Evolutionary conservation across 1,284 basidiomycete species (phyloP).

Genomic region (Fomitopsis pinicola): DNA sequence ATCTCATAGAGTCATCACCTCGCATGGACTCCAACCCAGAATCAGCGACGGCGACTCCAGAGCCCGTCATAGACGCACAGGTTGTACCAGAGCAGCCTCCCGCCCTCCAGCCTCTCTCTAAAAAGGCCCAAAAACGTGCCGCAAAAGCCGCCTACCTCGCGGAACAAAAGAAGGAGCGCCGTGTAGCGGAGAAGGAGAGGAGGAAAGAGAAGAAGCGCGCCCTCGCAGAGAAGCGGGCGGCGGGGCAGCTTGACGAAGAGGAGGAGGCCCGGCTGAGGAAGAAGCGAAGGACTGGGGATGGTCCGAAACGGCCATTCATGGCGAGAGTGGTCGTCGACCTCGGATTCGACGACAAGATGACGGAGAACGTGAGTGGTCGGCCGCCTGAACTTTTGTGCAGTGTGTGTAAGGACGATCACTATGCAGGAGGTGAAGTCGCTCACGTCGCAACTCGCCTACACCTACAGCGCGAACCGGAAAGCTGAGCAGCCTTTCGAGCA

Average conservation of each 20-base stretch:
- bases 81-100: background rate
- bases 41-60: background rate
- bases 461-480: slow-evolving; percentile 83
- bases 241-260: slow-evolving; percentile 46
- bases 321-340: slow-evolving; percentile 86
- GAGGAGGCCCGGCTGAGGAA: slow-evolving; percentile 39
- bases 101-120: slow-evolving; percentile 48
- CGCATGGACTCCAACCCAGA: background rate
- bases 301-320: slow-evolving; percentile 47
- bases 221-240: slow-evolving; percentile 49
- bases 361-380: slow-evolving; percentile 69
- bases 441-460: slow-evolving; percentile 83
- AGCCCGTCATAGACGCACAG: background rate
- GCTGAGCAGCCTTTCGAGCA: slow-evolving; percentile 66
- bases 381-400: background rate
- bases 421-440: slow-evolving; percentile 85
- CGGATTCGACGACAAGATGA: slow-evolving; percentile 94
- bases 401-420: background rate
- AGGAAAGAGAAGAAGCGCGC: slow-evolving; percentile 63
- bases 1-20: background rate
- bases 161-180: slow-evolving; percentile 69
- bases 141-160: slow-evolving; percentile 64
- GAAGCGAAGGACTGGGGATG: slow-evolving; percentile 31
- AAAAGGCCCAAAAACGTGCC: slow-evolving; percentile 78
- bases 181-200: slow-evolving; percentile 70